phyloP scores from a whole-genome alignment of 805 yeast species.

The Diddensiella caesifluorescens region DNA sequence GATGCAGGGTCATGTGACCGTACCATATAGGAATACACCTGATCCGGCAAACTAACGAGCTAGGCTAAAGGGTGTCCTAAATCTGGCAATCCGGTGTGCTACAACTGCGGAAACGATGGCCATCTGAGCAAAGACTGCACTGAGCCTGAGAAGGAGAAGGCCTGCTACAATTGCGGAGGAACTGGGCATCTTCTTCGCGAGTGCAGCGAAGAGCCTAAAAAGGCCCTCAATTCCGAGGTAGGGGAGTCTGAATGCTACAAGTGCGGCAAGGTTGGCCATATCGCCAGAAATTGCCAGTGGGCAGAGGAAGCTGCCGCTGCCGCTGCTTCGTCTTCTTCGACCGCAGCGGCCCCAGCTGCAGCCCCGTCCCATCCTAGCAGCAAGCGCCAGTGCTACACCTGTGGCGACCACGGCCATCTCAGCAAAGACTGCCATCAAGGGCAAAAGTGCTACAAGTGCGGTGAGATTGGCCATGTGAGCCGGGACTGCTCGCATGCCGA shows the following conservation, averaged over 20 bases:
- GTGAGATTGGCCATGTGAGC: conserved; percentile 84
- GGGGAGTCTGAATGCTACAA: conserved; percentile 65
- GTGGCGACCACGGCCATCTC: conserved; percentile 85
- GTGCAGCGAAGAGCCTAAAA: conserved; percentile 39
- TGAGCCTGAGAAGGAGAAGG: conserved; percentile 77
- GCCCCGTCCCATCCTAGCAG: conserved; percentile 82
- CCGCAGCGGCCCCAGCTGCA: conserved; percentile 39
- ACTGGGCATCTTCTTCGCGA: conserved; percentile 85
- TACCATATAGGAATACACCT: too few species aligned
- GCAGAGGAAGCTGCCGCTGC: conserved; percentile 24
- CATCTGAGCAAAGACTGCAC: conserved; percentile 86
- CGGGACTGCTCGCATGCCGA: conserved; percentile 64
- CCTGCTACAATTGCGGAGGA: conserved; percentile 91
- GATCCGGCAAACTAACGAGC: conserved; percentile 7
- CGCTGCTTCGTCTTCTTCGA: conserved; percentile 6
- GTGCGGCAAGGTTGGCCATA: conserved; percentile 88
- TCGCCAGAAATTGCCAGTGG: conserved; percentile 67
- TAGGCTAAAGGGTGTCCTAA: conserved; percentile 35
- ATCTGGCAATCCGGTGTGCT: conserved; percentile 35
- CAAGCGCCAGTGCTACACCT: conserved; percentile 78
- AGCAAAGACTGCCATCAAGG: conserved; percentile 81
- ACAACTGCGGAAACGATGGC: conserved; percentile 44
- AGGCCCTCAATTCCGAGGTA: conserved; percentile 14
- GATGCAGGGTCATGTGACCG: too few species aligned
- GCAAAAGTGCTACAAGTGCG: conserved; percentile 93